A percentile compares a stretch with the other conserved stretches of the same genome.
Conservation (phyloP, 495 filamentous ascomycete genomes). For the Lasiosphaeria miniovina region DNA sequence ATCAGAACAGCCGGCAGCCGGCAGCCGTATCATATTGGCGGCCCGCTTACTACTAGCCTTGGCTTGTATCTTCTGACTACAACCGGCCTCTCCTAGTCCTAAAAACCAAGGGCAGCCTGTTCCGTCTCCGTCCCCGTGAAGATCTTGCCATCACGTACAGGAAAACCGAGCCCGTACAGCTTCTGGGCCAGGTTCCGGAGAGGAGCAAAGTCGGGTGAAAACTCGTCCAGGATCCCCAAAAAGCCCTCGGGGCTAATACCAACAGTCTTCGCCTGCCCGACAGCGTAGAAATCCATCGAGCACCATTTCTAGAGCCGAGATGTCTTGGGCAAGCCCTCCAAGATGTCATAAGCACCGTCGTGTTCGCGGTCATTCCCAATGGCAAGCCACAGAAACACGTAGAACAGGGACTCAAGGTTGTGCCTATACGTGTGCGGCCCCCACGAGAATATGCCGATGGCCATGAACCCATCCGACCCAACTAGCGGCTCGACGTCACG, state of each 20-base stretch:
- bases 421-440: constrained; percentile 8
- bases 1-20: no score
- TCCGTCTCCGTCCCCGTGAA: constrained; percentile 6
- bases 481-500: neutral
- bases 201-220: constrained; percentile 7
- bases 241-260: constrained; percentile 2
- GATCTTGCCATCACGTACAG: constrained; percentile 1
- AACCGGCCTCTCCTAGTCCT: no score
- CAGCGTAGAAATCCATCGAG: neutral
- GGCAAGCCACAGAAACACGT: constrained; percentile 10
- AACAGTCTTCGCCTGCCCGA: neutral
- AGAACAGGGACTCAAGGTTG: constrained; percentile 15
- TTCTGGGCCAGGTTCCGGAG: constrained; percentile 4
- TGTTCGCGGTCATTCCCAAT: constrained; percentile 1
- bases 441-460: constrained; percentile 5
- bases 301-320: constrained; percentile 5
- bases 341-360: constrained; percentile 7
- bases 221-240: constrained; percentile 1
- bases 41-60: no score
- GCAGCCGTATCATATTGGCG: no score
- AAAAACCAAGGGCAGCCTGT: no score
- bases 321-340: neutral
- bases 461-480: constrained; percentile 12
- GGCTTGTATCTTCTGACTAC: no score
- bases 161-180: constrained; percentile 5